These are phyloP conservation scores for Eucalyptus regnans DNA, from an alignment of 345 rosid genomes.

Conservation along the genomic window DNA sequence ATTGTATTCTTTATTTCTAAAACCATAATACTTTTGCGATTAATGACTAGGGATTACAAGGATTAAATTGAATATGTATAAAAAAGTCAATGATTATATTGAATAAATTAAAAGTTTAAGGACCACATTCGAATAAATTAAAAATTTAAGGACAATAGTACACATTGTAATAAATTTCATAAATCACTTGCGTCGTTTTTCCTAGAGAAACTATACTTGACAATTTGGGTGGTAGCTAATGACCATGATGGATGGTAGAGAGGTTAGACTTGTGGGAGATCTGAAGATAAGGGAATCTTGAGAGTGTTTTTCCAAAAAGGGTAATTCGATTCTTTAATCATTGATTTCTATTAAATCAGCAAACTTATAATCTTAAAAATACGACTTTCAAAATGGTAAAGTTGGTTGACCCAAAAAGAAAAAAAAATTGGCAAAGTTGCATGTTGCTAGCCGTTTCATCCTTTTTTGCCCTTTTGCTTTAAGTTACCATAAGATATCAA, in stretches of 20 bases:
- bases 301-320: not conserved
- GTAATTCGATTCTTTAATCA: not conserved
- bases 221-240: not conserved
- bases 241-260: not conserved
- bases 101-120: not conserved
- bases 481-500: not conserved
- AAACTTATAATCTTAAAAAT: not conserved
- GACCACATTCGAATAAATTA: not conserved
- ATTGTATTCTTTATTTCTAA: not conserved
- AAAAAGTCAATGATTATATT: accelerated
- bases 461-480: not conserved
- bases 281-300: not conserved
- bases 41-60: not conserved
- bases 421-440: not conserved
- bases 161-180: not conserved
- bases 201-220: not conserved
- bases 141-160: not conserved
- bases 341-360: not conserved
- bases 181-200: not conserved
- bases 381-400: not conserved
- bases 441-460: not conserved
- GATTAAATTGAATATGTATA: accelerated
- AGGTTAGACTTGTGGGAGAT: not conserved
- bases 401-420: not conserved
- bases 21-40: not conserved